A percentile compares a stretch with the other conserved stretches of the same genome.
phyloP scores from a whole-genome alignment of 306 rosid genomes.

The Casuarina equisetifolia region DNA sequence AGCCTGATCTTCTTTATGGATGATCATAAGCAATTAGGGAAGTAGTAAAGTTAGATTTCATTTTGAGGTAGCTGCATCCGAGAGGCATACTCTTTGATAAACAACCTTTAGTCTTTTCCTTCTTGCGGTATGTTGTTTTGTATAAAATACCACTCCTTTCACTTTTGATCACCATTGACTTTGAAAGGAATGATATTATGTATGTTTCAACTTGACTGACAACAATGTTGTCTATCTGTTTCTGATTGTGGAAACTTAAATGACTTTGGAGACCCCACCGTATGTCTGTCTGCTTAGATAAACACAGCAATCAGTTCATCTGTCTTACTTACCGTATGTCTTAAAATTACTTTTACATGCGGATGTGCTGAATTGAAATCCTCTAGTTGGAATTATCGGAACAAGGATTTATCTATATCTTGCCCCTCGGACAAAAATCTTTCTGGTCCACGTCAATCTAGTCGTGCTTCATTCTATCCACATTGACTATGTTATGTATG shows the following conservation, averaged over 20 bases:
- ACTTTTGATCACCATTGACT: neutral
- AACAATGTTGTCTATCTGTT: neutral
- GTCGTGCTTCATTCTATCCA: slow-evolving; percentile 1
- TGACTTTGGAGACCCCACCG: neutral
- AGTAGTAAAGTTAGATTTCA: neutral
- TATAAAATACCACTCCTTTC: neutral
- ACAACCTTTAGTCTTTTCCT: neutral
- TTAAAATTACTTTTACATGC: slow-evolving; percentile 2
- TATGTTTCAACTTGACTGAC: neutral
- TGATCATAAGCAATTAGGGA: neutral
- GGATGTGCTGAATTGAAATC: neutral
- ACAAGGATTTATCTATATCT: slow-evolving; percentile 2
- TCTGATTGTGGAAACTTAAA: neutral
- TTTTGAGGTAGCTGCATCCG: neutral
- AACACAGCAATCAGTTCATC: neutral
- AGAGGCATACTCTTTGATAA: neutral
- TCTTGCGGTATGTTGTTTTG: neutral
- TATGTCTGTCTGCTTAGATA: neutral
- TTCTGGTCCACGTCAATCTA: slow-evolving; percentile 11
- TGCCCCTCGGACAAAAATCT: neutral
- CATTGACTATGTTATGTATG: neutral
- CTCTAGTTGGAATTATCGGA: neutral
- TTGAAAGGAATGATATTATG: neutral
- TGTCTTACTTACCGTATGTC: neutral
- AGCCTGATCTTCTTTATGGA: neutral